Conservation (phyloP, 2,329 filamentous ascomycete species). For the Colletotrichum cuscutae region DNA sequence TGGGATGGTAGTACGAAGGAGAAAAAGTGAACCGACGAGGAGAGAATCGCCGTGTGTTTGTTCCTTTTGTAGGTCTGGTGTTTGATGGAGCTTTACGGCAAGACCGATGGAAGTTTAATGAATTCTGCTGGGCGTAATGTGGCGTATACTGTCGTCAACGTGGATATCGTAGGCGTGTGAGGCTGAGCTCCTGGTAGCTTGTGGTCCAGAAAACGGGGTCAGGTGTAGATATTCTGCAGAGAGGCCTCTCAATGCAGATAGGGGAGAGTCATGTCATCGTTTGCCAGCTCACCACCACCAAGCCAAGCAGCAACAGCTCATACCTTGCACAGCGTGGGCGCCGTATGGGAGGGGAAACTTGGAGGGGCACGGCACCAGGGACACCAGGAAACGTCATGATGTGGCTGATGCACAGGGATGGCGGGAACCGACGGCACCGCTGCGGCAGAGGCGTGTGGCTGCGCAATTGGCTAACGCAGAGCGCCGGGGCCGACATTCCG, state of each 20-base stretch:
- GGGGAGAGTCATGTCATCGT: neutral
- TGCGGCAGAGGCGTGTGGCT: slow-evolving; percentile 7
- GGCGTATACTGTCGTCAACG: slow-evolving; percentile 29
- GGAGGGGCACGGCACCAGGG: slow-evolving; percentile 12
- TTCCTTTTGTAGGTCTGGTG: slow-evolving; percentile 23
- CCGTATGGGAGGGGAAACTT: slow-evolving; percentile 9
- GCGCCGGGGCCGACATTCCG: no score
- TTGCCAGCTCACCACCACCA: slow-evolving; percentile 15
- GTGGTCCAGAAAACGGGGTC: neutral
- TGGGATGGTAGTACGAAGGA: neutral
- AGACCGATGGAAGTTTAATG: slow-evolving; percentile 9
- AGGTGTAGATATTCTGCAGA: neutral
- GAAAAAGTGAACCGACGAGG: neutral
- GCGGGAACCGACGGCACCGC: neutral
- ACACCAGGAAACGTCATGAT: slow-evolving; percentile 18
- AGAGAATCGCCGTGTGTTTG: neutral
- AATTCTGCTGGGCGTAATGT: slow-evolving; percentile 1
- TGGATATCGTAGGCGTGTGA: slow-evolving; percentile 9
- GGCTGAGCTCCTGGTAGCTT: slow-evolving; percentile 16
- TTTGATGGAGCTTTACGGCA: slow-evolving; percentile 2
- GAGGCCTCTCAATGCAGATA: slow-evolving; percentile 8
- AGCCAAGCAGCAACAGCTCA: neutral
- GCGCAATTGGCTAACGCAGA: neutral
- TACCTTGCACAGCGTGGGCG: neutral
- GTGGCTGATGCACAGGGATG: slow-evolving; percentile 10